Evolutionary conservation across 2,329 filamentous ascomycete genomes (phyloP).

Genomic region (Colletotrichum sp.): DNA sequence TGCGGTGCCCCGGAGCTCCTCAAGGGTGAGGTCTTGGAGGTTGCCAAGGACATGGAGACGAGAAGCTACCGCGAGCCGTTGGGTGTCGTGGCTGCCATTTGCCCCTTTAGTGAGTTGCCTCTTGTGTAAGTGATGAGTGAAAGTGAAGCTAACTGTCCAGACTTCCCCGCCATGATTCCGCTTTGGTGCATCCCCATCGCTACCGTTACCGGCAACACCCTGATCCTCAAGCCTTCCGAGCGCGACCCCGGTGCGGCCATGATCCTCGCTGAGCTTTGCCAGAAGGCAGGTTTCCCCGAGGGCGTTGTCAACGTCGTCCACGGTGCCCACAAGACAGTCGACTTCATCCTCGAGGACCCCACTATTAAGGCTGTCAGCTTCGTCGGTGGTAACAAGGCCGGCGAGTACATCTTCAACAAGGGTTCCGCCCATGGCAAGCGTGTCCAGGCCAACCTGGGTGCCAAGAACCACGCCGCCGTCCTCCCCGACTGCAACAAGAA

Average conservation of each 20-base stretch:
- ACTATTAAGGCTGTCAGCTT: conserved; percentile 87
- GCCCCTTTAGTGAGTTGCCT: conserved; percentile 75
- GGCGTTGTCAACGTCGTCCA: conserved; percentile 87
- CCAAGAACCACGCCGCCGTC: conserved; percentile 87
- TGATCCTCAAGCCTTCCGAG: conserved; percentile 87
- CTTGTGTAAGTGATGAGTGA: background rate
- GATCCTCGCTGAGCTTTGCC: conserved; percentile 81
- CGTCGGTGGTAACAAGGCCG: conserved; percentile 86
- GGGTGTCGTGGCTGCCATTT: conserved; percentile 83
- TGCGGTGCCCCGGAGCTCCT: conserved; percentile 82
- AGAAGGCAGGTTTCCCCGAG: conserved; percentile 81
- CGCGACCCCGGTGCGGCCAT: conserved; percentile 84
- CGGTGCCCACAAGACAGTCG: conserved; percentile 79
- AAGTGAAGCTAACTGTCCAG: conserved; percentile 43
- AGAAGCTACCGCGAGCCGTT: conserved; percentile 81
- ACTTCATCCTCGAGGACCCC: conserved; percentile 87
- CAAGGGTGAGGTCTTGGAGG: conserved; percentile 84
- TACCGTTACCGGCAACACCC: conserved; percentile 82
- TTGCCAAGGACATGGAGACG: conserved; percentile 90
- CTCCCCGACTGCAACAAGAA: conserved; percentile 91
- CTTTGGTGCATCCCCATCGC: conserved; percentile 91
- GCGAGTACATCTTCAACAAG: conserved; percentile 83
- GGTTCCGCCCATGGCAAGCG: conserved; percentile 87
- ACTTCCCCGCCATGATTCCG: conserved; percentile 92
- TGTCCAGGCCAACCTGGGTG: conserved; percentile 85